Evolutionary conservation across 495 filamentous ascomycete species (phyloP).

Genomic region (Neurospora hispaniola): DNA sequence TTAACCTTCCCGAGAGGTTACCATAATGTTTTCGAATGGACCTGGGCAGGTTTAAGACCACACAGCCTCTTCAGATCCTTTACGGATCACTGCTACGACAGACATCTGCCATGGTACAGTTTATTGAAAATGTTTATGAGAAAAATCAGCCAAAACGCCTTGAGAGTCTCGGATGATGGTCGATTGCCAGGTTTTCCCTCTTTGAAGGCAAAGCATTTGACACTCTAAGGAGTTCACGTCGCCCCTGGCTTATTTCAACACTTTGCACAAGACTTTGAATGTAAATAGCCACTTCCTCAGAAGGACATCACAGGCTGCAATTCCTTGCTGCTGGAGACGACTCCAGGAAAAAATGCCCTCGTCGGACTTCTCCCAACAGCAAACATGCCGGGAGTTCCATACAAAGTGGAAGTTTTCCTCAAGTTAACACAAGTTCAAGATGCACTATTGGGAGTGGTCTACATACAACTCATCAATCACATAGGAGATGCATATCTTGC

Average conservation of each 20-base stretch:
- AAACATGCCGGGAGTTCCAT: not conserved
- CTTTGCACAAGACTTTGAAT: not conserved
- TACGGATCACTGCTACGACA: no score
- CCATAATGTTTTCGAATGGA: no score
- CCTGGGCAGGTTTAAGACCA: no score
- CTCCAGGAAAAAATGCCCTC: not conserved
- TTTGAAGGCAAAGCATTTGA: not conserved
- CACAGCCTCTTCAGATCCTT: no score
- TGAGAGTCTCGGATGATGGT: not conserved
- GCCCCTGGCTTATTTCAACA: not conserved
- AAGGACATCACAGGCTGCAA: not conserved
- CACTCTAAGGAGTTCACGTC: not conserved
- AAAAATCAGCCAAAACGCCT: not conserved
- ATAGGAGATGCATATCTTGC: not conserved
- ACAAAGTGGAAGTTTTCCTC: not conserved
- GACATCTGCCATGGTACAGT: no score
- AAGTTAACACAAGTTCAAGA: not conserved
- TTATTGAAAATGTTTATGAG: no score
- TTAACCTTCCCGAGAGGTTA: no score
- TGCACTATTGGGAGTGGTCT: not conserved
- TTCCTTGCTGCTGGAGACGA: not conserved
- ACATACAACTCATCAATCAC: not conserved
- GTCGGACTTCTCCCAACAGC: not conserved
- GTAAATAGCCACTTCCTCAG: not conserved
- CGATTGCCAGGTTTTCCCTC: not conserved